Evolutionary conservation across 2,329 filamentous ascomycete genomes (phyloP).

Genomic region (Xylariaceae sp.): DNA sequence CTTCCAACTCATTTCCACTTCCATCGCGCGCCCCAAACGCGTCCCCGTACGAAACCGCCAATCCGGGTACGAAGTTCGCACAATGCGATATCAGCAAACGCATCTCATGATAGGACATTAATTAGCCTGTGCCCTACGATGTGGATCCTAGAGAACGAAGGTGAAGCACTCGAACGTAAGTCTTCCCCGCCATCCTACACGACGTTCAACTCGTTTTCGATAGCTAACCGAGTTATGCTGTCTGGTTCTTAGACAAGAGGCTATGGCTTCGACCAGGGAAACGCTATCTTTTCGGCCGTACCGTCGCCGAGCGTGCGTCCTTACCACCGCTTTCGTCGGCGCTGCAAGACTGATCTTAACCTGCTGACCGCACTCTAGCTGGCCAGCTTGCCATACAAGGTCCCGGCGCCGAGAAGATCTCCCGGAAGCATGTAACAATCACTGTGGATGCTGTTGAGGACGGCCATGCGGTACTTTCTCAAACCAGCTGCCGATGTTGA

Average conservation of each 20-base stretch:
- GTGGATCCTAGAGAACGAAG: constrained; percentile 54
- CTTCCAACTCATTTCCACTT: no score
- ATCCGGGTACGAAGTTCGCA: no score
- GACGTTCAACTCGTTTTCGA: not conserved
- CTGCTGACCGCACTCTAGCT: constrained; percentile 40
- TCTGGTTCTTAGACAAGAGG: constrained; percentile 52
- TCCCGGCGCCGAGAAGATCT: constrained; percentile 71
- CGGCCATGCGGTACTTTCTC: constrained; percentile 60
- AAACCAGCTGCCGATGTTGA: not conserved
- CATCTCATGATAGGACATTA: not conserved
- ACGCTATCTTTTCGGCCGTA: constrained; percentile 80
- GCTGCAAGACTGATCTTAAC: not conserved
- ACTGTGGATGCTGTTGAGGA: constrained; percentile 61
- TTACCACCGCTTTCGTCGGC: not conserved
- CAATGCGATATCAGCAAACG: not conserved
- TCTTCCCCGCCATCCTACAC: constrained; percentile 11
- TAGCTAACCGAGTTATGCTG: constrained; percentile 14
- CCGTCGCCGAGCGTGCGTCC: constrained; percentile 57
- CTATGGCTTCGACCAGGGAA: constrained; percentile 85
- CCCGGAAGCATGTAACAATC: constrained; percentile 80
- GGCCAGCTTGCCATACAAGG: constrained; percentile 60
- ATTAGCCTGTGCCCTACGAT: constrained; percentile 32
- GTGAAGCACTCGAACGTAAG: constrained; percentile 45
- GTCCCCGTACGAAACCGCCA: no score
- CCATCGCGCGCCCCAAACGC: no score